These are phyloP conservation scores for Pezicula neosporulosa DNA, from an alignment of 2,329 filamentous ascomycete genomes.

Conservation along the genomic window DNA sequence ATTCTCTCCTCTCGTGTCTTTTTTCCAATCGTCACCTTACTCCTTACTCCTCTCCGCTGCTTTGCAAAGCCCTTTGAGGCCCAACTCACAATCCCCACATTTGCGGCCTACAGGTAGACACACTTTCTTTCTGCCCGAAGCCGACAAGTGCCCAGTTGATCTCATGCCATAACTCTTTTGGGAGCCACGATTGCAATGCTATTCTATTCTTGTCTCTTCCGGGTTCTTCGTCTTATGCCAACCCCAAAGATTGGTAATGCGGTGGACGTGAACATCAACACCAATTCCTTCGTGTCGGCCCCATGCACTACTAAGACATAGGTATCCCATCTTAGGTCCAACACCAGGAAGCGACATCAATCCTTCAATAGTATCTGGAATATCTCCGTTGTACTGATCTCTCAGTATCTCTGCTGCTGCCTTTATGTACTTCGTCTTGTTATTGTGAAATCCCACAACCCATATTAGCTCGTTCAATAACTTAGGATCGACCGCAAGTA, in stretches of 20 bases:
- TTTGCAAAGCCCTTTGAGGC: slow-evolving; percentile 71
- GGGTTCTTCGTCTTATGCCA: slow-evolving; percentile 65
- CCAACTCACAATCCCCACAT: slow-evolving; percentile 85
- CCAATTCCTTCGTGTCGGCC: slow-evolving; percentile 49
- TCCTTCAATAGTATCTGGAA: slow-evolving; percentile 62
- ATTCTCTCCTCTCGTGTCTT: slow-evolving; percentile 42
- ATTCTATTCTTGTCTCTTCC: slow-evolving; percentile 60
- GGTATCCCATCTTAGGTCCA: slow-evolving; percentile 73
- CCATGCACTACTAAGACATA: slow-evolving; percentile 69
- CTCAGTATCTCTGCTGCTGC: slow-evolving; percentile 57
- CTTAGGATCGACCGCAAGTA: slow-evolving; percentile 55
- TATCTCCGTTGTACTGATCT: slow-evolving; percentile 58
- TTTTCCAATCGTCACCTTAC: slow-evolving; percentile 55
- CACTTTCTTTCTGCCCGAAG: slow-evolving; percentile 65
- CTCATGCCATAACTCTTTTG: slow-evolving; percentile 67
- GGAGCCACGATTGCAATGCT: slow-evolving; percentile 64
- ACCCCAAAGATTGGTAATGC: slow-evolving; percentile 72
- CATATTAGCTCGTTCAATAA: slow-evolving; percentile 61
- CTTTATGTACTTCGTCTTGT: slow-evolving; percentile 71
- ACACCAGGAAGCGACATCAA: slow-evolving; percentile 65
- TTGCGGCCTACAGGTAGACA: slow-evolving; percentile 62
- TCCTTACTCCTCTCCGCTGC: slow-evolving; percentile 65
- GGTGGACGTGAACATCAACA: slow-evolving; percentile 73
- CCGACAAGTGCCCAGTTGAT: slow-evolving; percentile 74
- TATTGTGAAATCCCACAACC: slow-evolving; percentile 72